Conservation (phyloP, 345 rosid genomes). For the Aquilaria yunnanensis region DNA sequence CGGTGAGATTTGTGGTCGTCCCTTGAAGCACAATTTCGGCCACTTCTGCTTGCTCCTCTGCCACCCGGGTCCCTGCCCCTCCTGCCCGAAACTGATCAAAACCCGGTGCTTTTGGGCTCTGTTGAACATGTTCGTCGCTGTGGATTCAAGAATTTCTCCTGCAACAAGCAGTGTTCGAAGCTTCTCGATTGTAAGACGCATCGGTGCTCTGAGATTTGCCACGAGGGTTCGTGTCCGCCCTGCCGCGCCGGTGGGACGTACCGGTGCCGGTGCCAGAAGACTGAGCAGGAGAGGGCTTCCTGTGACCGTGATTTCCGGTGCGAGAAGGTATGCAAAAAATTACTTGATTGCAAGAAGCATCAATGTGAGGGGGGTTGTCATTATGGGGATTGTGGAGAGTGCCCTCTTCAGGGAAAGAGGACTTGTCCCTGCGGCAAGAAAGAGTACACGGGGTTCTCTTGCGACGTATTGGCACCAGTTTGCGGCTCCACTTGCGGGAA, state of each 20-base stretch:
- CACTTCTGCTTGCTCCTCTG: constrained; percentile 73
- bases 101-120: constrained; percentile 59
- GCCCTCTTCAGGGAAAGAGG: constrained; percentile 79
- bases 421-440: constrained; percentile 89
- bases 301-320: constrained; percentile 69
- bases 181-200: constrained; percentile 54
- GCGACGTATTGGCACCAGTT: constrained; percentile 61
- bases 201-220: constrained; percentile 55
- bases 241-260: constrained; percentile 56
- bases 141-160: constrained; percentile 60
- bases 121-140: constrained; percentile 67
- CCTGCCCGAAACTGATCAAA: constrained; percentile 72
- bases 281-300: constrained; percentile 62
- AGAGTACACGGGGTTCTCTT: constrained; percentile 63
- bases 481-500: constrained; percentile 90
- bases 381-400: constrained; percentile 62
- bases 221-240: constrained; percentile 65
- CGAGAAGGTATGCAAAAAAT: constrained; percentile 51
- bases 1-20: constrained; percentile 67
- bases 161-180: constrained; percentile 39
- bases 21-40: constrained; percentile 59
- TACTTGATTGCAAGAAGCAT: constrained; percentile 65
- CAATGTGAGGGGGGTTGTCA: constrained; percentile 78
- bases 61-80: constrained; percentile 90
- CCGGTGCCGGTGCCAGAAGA: constrained; percentile 52